phyloP scores from a whole-genome alignment of 176 grass and related monocot species.

The Saccharum spontaneum region DNA sequence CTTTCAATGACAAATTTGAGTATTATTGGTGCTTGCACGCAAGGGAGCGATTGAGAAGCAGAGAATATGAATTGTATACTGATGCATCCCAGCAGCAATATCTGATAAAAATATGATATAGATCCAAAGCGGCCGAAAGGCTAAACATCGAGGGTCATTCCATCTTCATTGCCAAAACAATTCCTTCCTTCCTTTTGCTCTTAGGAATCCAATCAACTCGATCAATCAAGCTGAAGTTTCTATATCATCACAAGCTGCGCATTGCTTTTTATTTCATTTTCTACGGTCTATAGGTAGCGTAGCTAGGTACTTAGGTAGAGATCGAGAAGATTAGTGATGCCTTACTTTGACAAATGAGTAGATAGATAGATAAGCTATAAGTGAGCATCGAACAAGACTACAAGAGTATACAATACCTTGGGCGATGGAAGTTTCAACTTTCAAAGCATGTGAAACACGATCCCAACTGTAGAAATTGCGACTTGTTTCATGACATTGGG shows the following conservation, averaged over 20 bases:
- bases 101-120: conserved; percentile 21
- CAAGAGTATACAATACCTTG: conserved; percentile 4
- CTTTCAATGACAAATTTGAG: conserved; percentile 19
- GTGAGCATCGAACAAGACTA: conserved; percentile 10
- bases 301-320: background rate
- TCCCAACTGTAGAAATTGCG: conserved; percentile 36
- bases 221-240: conserved; percentile 18
- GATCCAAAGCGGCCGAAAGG: conserved; percentile 60
- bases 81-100: conserved; percentile 10
- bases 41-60: conserved; percentile 15
- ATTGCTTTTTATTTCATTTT: background rate
- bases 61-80: conserved; percentile 28
- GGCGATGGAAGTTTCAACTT: background rate
- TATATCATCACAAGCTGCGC: conserved; percentile 3
- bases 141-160: conserved; percentile 25
- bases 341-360: conserved; percentile 19
- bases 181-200: conserved; percentile 2
- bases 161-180: conserved; percentile 13
- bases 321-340: background rate
- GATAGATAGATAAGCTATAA: background rate
- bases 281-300: background rate
- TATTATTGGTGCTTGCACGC: background rate
- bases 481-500: background rate
- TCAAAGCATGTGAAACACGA: conserved; percentile 34
- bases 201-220: conserved; percentile 36